Evolutionary conservation across 2,329 filamentous ascomycete genomes (phyloP), one percentile per base, ranked within the genome.

Genomic region (Neonectria ditissima): DNA sequence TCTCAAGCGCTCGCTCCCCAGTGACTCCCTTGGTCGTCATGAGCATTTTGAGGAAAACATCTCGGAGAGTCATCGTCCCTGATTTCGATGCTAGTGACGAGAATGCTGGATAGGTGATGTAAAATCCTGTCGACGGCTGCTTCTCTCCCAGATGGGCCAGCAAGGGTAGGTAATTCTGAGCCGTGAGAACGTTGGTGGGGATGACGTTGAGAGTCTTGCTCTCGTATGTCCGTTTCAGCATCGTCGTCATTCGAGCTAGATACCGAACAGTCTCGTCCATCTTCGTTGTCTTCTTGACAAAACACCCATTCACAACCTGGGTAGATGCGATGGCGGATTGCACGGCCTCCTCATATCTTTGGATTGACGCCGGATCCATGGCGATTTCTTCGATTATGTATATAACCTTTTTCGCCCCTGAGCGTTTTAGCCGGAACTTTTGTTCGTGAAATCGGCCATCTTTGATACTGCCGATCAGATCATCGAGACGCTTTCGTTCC

Each of bases 381-480:
- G 84, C 75, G 62, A 91, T 90, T 69, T 94, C 89, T 74, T 96
- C 92, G 59, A 96, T 85, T 24, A 96, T 83, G 73, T 95, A 96
- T 39, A 93, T 85, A 14, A 94, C 90, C 70, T 94, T 91, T 62
- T 87, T 87, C n/a, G 93, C 83, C 0, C 92, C 92, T 0, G 88
- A 92, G 55, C 88, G 88, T 58, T 86, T 86, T 11, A 95, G 83
- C 1, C 92, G 89, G 74, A 94, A 95, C 75, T 96, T 95, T 75
- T 96, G 92, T 75, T 96, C 92, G 69, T 91, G 90, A 70, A 94
- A 95, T 2, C 92, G 88, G 1, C 92, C 91, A 66, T 95, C 92
- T 76, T 92, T 93, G 79, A 96, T 93, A 65, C 91, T 94, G 54
- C 85, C 82, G n/a, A 95, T 85, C 50, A 96, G 80, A 75, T 96